These are phyloP conservation scores for Pisolithus thermaeus DNA, from an alignment of 1,284 basidiomycete genomes.

Conservation along the genomic window DNA sequence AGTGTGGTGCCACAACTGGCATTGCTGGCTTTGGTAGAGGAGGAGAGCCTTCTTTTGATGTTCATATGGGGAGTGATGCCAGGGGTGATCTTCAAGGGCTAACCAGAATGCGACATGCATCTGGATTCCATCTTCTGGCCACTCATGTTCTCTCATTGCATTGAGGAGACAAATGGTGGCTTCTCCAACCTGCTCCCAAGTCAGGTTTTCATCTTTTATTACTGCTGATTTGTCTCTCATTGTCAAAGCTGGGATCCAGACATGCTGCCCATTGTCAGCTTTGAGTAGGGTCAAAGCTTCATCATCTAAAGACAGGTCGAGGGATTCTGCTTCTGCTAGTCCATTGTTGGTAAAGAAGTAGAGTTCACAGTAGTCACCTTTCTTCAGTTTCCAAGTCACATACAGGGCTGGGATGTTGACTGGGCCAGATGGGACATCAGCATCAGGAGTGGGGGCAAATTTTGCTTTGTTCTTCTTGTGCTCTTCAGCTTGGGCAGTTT, in stretches of 20 bases:
- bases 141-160: background rate
- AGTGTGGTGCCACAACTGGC: background rate
- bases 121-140: background rate
- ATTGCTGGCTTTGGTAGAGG: background rate
- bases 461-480: conserved; percentile 4
- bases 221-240: background rate
- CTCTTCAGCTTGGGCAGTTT: background rate
- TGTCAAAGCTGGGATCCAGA: background rate
- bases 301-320: background rate
- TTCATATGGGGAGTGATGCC: background rate
- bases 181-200: background rate
- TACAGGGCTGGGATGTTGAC: background rate
- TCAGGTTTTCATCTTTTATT: background rate
- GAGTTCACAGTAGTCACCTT: too few species aligned
- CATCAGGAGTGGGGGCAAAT: background rate
- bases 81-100: background rate
- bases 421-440: background rate
- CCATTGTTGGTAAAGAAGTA: conserved; percentile 9
- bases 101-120: background rate
- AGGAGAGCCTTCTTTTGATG: background rate
- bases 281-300: background rate
- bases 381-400: too few species aligned
- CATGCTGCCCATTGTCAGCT: background rate
- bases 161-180: background rate
- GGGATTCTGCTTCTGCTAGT: background rate